Conservation (phyloP, 2,329 filamentous ascomycete species). For the Pseudovirgaria hyperparasitica region DNA sequence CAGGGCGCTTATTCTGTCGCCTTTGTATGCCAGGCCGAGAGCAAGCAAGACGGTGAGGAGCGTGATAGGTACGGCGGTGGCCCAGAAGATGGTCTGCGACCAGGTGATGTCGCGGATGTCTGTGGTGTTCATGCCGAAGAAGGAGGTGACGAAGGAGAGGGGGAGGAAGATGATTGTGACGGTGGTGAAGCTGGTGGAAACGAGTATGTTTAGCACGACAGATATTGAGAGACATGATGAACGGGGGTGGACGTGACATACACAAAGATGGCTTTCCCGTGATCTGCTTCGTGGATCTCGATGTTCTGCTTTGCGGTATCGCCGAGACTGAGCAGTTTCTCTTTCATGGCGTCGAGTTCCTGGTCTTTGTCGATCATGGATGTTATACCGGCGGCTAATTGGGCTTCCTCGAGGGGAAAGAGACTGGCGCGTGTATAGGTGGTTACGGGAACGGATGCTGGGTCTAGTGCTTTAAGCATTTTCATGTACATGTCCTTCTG, state of each 20-base stretch:
- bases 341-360: slow-evolving; percentile 7
- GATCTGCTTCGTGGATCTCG: slow-evolving; percentile 5
- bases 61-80: too few species aligned
- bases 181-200: slow-evolving; percentile 23
- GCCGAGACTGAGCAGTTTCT: slow-evolving; percentile 3
- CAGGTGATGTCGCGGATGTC: slow-evolving; percentile 18
- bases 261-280: slow-evolving; percentile 6
- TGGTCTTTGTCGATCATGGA: slow-evolving; percentile 3
- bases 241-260: too few species aligned
- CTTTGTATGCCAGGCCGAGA: too few species aligned
- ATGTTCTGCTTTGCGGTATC: slow-evolving; percentile 4
- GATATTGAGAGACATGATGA: too few species aligned
- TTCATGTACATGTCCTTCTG: slow-evolving; percentile 4
- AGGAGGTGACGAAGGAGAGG: slow-evolving; percentile 20
- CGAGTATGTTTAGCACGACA: too few species aligned
- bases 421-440: not conserved
- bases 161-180: slow-evolving; percentile 23
- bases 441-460: slow-evolving; percentile 1
- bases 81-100: slow-evolving; percentile 20
- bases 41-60: too few species aligned
- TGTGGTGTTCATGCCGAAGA: slow-evolving; percentile 20
- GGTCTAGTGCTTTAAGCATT: slow-evolving; percentile 1
- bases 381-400: slow-evolving; percentile 2
- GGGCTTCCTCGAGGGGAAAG: slow-evolving; percentile 3
- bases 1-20: too few species aligned